phyloP scores from a whole-genome alignment of 148 eudicot genomes.

The Spergularia marina region DNA sequence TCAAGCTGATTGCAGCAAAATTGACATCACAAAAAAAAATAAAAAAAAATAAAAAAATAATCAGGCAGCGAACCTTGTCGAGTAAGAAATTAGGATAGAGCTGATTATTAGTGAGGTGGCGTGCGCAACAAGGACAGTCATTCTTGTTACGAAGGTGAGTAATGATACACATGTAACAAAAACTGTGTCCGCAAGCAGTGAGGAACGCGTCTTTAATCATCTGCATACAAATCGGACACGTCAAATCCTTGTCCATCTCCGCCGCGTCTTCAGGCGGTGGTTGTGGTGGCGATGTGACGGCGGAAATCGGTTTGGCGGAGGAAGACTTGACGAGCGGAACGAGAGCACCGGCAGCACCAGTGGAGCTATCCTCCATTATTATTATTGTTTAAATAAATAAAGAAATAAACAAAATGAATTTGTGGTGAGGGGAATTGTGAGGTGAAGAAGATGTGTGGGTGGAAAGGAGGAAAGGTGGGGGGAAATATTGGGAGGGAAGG shows the following conservation, averaged over 20 bases:
- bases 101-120: slow-evolving; percentile 55
- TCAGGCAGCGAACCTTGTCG: slow-evolving; percentile 52
- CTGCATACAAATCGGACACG: slow-evolving; percentile 62
- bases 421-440: neutral
- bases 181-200: slow-evolving; percentile 84
- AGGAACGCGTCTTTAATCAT: slow-evolving; percentile 76
- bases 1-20: too few relatives aligned
- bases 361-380: slow-evolving; percentile 18
- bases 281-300: neutral
- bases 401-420: neutral
- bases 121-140: slow-evolving; percentile 81
- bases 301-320: slow-evolving; percentile 23
- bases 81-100: slow-evolving; percentile 85
- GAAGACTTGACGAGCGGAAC: slow-evolving; percentile 29
- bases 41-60: neutral
- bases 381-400: too few relatives aligned
- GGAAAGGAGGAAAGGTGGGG: too few relatives aligned
- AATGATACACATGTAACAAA: slow-evolving; percentile 85
- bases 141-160: slow-evolving; percentile 81
- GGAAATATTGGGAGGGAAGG: neutral
- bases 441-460: neutral
- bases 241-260: slow-evolving; percentile 54
- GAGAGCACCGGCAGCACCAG: slow-evolving; percentile 31
- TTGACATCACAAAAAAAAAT: slow-evolving; percentile 29
- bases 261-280: slow-evolving; percentile 14